Percentiles rank a stretch among this genome's conserved stretches.
These are phyloP conservation scores for Arabis alpina DNA, from an alignment of 345 rosid species.

Conservation along the genomic window DNA sequence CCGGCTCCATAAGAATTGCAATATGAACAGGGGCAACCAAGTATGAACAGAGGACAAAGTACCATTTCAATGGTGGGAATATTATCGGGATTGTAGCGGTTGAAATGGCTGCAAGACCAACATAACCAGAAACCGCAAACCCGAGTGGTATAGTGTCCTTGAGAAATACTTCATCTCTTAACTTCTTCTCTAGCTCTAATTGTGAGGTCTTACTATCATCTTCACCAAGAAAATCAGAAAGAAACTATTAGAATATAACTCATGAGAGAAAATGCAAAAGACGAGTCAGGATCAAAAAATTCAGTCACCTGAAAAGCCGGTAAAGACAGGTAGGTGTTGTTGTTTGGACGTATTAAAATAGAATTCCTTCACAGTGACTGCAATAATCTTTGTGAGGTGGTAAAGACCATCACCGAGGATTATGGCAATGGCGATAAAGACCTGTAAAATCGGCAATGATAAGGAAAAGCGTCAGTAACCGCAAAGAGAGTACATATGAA, in stretches of 20 bases:
- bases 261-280: neutral
- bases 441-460: conserved; percentile 46
- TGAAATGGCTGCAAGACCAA: conserved; percentile 76
- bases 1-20: conserved; percentile 84
- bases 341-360: conserved; percentile 53
- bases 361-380: conserved; percentile 57
- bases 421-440: conserved; percentile 71
- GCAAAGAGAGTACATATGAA: neutral
- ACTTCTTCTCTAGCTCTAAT: conserved; percentile 53
- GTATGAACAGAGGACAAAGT: conserved; percentile 68
- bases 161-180: conserved; percentile 64
- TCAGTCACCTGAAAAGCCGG: conserved; percentile 58
- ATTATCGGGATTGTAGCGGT: conserved; percentile 62
- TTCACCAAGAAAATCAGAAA: conserved; percentile 26
- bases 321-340: conserved; percentile 55
- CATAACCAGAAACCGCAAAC: conserved; percentile 75
- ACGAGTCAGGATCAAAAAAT: no score
- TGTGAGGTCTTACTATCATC: conserved; percentile 57
- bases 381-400: conserved; percentile 72
- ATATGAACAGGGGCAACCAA: conserved; percentile 78
- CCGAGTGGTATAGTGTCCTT: conserved; percentile 68
- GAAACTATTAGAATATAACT: conserved; percentile 1
- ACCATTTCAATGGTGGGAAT: conserved; percentile 79
- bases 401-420: conserved; percentile 89
- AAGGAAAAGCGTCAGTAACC: conserved; percentile 8